phyloP scores from a whole-genome alignment of 768 basidiomycete species.

The Lentinula edodes region DNA sequence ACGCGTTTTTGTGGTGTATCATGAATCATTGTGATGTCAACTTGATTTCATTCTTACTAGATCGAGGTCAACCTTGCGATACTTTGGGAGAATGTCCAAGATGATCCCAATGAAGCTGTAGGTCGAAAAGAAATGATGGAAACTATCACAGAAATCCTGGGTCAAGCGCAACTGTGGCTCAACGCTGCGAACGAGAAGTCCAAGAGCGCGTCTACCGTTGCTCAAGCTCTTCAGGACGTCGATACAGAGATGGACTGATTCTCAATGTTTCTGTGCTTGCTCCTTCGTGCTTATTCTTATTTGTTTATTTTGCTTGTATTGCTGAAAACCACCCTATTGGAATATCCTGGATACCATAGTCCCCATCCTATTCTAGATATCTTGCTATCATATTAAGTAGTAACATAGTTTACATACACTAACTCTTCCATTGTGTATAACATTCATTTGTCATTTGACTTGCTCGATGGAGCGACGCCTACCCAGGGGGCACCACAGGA shows the following conservation, averaged over 20 bases:
- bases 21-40: not conserved
- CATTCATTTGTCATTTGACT: too few relatives aligned
- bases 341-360: not conserved
- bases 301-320: not conserved
- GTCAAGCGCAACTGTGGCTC: conserved; percentile 40
- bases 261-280: not conserved
- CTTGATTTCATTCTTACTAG: conserved; percentile 16
- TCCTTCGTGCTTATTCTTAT: not conserved
- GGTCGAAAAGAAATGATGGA: conserved; percentile 34
- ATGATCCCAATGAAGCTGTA: conserved; percentile 40
- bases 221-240: not conserved
- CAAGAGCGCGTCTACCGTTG: conserved; percentile 2
- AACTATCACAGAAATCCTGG: conserved; percentile 29
- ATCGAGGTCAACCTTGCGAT: conserved; percentile 52
- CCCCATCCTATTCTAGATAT: not conserved
- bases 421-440: too few relatives aligned
- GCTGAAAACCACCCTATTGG: not conserved
- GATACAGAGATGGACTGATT: conserved; percentile 1
- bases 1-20: conserved; percentile 5
- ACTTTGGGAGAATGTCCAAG: conserved; percentile 50
- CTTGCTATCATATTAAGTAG: too few relatives aligned
- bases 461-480: too few relatives aligned
- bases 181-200: conserved; percentile 29
- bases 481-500: too few relatives aligned
- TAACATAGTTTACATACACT: too few relatives aligned